Evolutionary conservation across 805 yeast species (phyloP).

Genomic region (Saccharomycopsis fermentans): DNA sequence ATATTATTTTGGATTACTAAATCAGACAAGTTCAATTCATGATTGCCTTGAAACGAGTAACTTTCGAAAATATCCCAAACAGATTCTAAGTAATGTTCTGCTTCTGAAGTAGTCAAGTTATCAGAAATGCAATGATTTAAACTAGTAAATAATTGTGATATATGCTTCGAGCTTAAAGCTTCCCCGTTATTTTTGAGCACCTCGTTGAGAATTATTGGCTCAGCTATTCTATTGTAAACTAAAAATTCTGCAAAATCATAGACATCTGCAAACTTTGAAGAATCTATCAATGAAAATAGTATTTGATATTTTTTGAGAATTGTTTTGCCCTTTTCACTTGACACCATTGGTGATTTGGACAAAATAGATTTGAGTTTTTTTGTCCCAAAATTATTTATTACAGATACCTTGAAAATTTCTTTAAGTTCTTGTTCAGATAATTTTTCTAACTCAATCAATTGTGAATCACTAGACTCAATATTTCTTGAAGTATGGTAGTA

Average conservation of each 20-base stretch:
- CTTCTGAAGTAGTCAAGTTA: background rate
- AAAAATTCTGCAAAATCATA: constrained; percentile 6
- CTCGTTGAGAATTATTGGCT: background rate
- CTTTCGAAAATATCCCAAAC: constrained; percentile 2
- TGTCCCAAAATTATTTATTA: background rate
- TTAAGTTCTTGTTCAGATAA: background rate
- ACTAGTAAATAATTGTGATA: background rate
- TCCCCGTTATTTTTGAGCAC: background rate
- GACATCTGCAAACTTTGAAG: background rate
- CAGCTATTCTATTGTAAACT: background rate
- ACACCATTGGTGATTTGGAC: background rate
- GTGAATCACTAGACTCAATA: background rate
- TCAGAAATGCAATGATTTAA: background rate
- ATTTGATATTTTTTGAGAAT: background rate
- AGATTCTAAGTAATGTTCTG: constrained; percentile 1
- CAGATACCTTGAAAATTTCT: background rate
- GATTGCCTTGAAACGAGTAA: constrained; percentile 6
- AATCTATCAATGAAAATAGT: background rate
- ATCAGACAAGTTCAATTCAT: constrained; percentile 4
- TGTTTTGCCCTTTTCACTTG: background rate
- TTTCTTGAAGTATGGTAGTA: constrained; percentile 30
- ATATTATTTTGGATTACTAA: background rate
- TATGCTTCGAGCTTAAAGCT: background rate
- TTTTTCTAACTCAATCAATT: background rate
- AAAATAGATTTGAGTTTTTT: background rate